Base-by-base conservation (phyloP, 2,329 filamentous ascomycete genomes). In the Fusarium veterinarium region DNA sequence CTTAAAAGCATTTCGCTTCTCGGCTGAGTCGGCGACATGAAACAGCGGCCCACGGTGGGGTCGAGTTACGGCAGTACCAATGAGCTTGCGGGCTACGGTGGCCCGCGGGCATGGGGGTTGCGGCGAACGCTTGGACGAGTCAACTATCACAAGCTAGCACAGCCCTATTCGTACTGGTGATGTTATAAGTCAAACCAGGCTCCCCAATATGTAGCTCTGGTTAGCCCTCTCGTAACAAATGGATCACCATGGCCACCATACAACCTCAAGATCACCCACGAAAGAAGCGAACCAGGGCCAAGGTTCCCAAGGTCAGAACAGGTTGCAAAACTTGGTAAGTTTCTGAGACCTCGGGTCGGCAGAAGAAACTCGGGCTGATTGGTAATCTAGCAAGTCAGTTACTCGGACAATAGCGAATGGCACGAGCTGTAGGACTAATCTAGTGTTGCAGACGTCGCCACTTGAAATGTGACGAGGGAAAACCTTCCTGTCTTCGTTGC, bases 301-400 rank as follows among this genome's bases (percentile, higher is more conserved):
- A 55, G 33, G 57, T 44, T 1, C 69, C 64, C 11, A 58, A 59
- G 20, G 64, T 71, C 5, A 73, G 59, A 51, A 67, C 71, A 20
- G 71, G 71, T 11, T 73, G 71, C 31, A 61, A 41, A 6, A 71
- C 71, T 51, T 73, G 71, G 71, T 73, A 58, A n/a, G 67, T 49
- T 16, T 19, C 13, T 19, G 31, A 20, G 17, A 13, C 8, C n/a
- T 33, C 20, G 8, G 23, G 6, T 14, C 17, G 19, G n/a, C 20
- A 38, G 1, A 38, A 7, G 20, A 17, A 25, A 7, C 2, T 3
- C 5, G 9, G 16, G 31, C 46, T 68, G 35, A 68, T 20, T 20
- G 7, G 19, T 25, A 13, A 20, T 14, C n/a, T 20, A 69, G 64
- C 64, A 69, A 69, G 66, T 69, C 13, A 37, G 65, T 61, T 16